Base-by-base conservation (phyloP, 345 rosid species). In the Aquilaria malaccensis region DNA sequence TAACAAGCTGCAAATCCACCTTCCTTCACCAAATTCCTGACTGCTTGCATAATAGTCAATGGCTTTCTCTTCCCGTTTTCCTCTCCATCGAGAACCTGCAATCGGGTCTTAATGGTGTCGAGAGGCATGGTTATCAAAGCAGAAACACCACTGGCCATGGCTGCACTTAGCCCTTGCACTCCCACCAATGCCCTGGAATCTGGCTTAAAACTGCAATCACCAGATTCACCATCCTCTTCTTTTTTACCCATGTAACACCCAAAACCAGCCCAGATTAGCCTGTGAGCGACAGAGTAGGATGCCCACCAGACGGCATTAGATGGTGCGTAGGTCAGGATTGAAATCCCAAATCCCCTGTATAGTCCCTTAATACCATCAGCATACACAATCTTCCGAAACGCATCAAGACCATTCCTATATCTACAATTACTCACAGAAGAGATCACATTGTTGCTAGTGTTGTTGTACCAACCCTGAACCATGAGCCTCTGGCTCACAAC, bases 1-100 rank as follows among this genome's bases (percentile, higher is more conserved):
- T 89, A 92, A 77, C 98, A 92, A 65, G 98, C 97, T 45, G 66
- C 66, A 95, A 93, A 92, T 14, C 98, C 98, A 49, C 98, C 96
- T 77, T 92, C 96, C 64, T 60, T 89, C 6, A 92, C 81, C 79
- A 92, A 73, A 65, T 80, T 85, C 68, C 84, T 74, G n/a, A 87
- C 76, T 0, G 95, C 87, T 70, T 85, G 95, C 12, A 85, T 83
- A 37, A 87, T 58, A 2, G 85, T 83, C 43, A 37, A 37, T 7
- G 88, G 91, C 69, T 87, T 87, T 48, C 86, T 88, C 72, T 74
- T 79, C 50, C 85, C 88, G 2, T 78, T 87, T 41, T 85, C 89
- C 45, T 81, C 96, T n/a, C 85, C 86, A 10, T 83, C 86, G 66
- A 92, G 71, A 55, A 92, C 98, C 59, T 92, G 98, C 77, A 92